phyloP scores from a whole-genome alignment of 2,329 filamentous ascomycete species.

The Pseudogymnoascus sp. region DNA sequence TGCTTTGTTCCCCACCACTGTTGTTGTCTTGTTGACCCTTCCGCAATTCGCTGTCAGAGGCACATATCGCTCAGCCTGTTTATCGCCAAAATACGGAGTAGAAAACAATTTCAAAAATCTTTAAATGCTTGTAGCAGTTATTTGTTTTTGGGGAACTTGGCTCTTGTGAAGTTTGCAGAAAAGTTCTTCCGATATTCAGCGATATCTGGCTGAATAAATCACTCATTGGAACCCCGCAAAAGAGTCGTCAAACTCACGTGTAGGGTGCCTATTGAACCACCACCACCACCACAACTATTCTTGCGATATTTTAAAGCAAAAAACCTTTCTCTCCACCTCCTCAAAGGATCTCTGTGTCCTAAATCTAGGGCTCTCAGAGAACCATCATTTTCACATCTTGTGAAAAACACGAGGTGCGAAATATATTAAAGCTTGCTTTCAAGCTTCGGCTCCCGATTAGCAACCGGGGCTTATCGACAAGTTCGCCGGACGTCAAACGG shows the following conservation, averaged over 20 bases:
- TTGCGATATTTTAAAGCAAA: background rate
- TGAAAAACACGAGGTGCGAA: background rate
- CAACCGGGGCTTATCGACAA: constrained; percentile 9
- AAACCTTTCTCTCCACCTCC: background rate
- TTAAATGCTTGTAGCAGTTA: background rate
- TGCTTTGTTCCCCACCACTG: constrained; percentile 4
- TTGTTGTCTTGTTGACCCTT: constrained; percentile 7
- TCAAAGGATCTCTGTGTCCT: background rate
- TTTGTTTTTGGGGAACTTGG: background rate
- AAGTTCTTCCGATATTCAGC: background rate
- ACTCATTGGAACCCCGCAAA: background rate
- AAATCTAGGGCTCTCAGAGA: background rate
- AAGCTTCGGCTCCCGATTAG: constrained; percentile 4
- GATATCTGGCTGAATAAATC: background rate
- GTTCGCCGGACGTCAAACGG: constrained; percentile 5
- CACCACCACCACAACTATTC: constrained; percentile 3
- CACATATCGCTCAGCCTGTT: background rate
- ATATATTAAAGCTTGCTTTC: constrained; percentile 1
- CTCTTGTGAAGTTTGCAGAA: background rate
- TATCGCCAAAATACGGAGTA: background rate
- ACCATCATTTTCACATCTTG: background rate
- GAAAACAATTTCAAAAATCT: background rate
- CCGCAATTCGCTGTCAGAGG: constrained; percentile 6
- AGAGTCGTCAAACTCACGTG: constrained; percentile 5
- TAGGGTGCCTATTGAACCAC: background rate